Conservation (phyloP, 2,329 filamentous ascomycete genomes). For the Trichophyton rubrum region DNA sequence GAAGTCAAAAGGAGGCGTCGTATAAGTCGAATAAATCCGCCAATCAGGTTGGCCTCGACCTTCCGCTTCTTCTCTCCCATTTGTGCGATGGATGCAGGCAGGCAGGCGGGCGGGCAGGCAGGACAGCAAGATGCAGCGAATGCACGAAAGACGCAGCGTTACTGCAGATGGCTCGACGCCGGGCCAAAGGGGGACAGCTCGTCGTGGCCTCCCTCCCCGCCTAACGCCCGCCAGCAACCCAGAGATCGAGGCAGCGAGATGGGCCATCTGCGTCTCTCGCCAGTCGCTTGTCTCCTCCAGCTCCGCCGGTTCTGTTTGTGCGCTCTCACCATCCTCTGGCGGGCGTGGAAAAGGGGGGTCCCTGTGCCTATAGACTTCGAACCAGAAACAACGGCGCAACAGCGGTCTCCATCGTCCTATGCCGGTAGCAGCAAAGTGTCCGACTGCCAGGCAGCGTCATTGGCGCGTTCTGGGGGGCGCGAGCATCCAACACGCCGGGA, state of each 20-base stretch:
- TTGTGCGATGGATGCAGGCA: not conserved
- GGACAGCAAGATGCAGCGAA: not conserved
- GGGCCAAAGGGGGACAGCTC: not conserved
- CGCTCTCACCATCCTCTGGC: not conserved
- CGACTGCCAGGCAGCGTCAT: not conserved
- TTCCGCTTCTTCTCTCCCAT: not conserved
- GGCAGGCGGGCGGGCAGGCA: too few species aligned
- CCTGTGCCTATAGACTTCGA: not conserved
- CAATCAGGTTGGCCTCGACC: not conserved
- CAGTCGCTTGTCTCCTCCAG: not conserved
- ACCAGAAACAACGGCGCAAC: constrained; percentile 4
- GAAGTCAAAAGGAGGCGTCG: not conserved
- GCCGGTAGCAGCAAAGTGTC: constrained; percentile 1
- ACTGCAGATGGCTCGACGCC: not conserved
- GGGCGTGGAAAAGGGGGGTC: not conserved
- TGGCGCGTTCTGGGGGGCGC: not conserved
- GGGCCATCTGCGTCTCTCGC: not conserved
- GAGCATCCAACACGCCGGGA: constrained; percentile 1
- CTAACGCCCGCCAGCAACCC: too few species aligned
- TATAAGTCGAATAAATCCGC: not conserved
- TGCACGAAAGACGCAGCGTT: constrained; percentile 3
- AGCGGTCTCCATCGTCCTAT: not conserved
- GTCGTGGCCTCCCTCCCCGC: not conserved
- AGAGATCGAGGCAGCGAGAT: too few species aligned
- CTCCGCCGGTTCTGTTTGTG: not conserved